Percentiles rank a stretch among this genome's conserved stretches.
Conservation (phyloP, 345 rosid species). For the Gynandropsis gynandra region DNA sequence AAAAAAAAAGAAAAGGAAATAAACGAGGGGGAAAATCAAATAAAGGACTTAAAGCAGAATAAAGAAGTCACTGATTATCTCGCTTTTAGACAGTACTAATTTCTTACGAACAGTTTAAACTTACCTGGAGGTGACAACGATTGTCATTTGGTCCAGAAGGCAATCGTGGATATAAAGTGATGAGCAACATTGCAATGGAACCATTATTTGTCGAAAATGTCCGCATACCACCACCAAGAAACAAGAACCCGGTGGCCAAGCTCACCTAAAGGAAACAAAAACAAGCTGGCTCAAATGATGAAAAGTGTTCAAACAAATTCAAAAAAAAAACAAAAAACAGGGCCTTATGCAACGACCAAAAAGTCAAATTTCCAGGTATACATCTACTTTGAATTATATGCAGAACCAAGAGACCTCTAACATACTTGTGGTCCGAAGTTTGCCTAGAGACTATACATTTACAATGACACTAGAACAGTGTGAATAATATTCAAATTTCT, state of each 20-base stretch:
- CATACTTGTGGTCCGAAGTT: constrained; percentile 9
- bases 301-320: not conserved
- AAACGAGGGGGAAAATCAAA: constrained; percentile 1
- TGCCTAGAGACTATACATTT: constrained; percentile 12
- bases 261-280: constrained; percentile 54
- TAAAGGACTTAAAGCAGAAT: not conserved
- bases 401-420: constrained; percentile 9
- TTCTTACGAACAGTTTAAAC: constrained; percentile 3
- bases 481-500: constrained; percentile 7
- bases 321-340: no score
- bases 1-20: constrained; percentile 13
- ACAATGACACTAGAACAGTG: not conserved
- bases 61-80: not conserved
- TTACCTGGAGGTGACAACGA: constrained; percentile 98
- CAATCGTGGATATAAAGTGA: constrained; percentile 84
- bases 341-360: no score
- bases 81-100: not conserved
- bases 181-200: constrained; percentile 76
- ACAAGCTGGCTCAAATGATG: constrained; percentile 11
- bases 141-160: constrained; percentile 98
- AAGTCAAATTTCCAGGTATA: no score
- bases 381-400: no score
- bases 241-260: constrained; percentile 86
- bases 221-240: constrained; percentile 92
- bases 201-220: constrained; percentile 86